These are phyloP conservation scores for Blastomyces silverae DNA, from an alignment of 2,329 filamentous ascomycete species.

Conservation along the genomic window DNA sequence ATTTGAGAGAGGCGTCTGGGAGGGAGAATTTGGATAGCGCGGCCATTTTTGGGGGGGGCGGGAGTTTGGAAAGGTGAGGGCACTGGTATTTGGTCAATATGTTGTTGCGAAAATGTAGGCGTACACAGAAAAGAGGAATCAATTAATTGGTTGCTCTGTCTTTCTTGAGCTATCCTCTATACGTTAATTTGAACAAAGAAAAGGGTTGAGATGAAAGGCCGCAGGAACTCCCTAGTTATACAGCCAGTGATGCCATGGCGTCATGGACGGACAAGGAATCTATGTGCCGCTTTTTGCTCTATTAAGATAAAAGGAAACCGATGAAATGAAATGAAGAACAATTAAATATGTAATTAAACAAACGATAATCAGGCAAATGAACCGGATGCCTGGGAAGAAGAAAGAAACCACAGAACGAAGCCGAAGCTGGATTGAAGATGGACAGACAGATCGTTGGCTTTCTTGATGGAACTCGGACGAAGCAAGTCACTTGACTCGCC, in stretches of 20 bases:
- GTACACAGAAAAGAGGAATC: background rate
- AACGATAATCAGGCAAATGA: background rate
- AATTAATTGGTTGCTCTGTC: background rate
- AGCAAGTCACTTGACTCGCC: constrained; percentile 12
- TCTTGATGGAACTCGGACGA: background rate
- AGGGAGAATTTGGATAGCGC: constrained; percentile 65
- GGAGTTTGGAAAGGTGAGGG: background rate
- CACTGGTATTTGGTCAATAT: background rate
- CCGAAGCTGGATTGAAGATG: background rate
- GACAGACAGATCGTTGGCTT: background rate
- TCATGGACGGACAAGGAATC: background rate
- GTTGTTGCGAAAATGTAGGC: background rate
- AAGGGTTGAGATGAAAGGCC: background rate
- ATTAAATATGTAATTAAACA: background rate
- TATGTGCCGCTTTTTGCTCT: background rate
- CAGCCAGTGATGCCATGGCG: background rate
- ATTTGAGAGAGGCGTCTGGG: constrained; percentile 58
- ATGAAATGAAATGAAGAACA: background rate
- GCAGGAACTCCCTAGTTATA: background rate
- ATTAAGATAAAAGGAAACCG: background rate
- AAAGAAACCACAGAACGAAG: background rate
- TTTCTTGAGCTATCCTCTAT: background rate
- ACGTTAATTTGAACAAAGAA: background rate
- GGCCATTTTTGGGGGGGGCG: constrained; percentile 50
- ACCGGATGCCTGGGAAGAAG: background rate